Base-by-base conservation (phyloP, 495 filamentous ascomycete species). In the Hypoxylon perforatum region DNA sequence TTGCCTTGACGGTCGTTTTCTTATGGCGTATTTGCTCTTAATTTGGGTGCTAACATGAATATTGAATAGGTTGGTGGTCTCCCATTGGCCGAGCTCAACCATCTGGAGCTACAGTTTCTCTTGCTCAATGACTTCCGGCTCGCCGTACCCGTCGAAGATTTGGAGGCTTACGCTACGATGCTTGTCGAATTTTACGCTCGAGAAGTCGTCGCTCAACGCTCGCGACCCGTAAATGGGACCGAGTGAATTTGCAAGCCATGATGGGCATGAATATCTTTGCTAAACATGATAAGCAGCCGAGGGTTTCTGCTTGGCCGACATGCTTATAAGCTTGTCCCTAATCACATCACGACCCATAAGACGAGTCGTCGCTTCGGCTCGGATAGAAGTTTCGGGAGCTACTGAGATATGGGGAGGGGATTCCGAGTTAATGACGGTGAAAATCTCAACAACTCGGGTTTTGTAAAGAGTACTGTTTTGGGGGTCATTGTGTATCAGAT, bases 101-200 rank as follows among this genome's bases (percentile, higher is more conserved):
- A 98, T 73, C 85, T 99, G 11, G 95, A 99, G 71, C 85, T 99
- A 0, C 95, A 99, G 79, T 99, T 99, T 70, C 85, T 99, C 7
- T 83, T 98, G 4, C 82, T 99, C 42, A 99, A 99, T 74, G 95
- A 98, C 74, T 99, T 99, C 77, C 91, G 96, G 33, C 88, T 99
- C 12, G 91, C 94, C 3, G 90, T 98, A 2, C 90, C 96, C 0
- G 91, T 98, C 8, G 94, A 97, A 74, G 96, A 98, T 69, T 84
- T 99, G 17, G 96, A 99, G 75, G 92, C 93, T 2, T 99, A 99
- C 63, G 95, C 94, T 7, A 99, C 95, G 2, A 97, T 97, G 96
- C 85, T 99, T 2, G 95, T 99, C 9, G 94, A 98, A 74, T 99
- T 98, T 74, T 99, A 98, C 69, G 94, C 93, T 0, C 84, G 96